Percentiles rank a stretch among this genome's conserved stretches.
These are phyloP conservation scores for Arthrobotrys pseudoclavata DNA, from an alignment of 2,329 filamentous ascomycete genomes.

Conservation along the genomic window DNA sequence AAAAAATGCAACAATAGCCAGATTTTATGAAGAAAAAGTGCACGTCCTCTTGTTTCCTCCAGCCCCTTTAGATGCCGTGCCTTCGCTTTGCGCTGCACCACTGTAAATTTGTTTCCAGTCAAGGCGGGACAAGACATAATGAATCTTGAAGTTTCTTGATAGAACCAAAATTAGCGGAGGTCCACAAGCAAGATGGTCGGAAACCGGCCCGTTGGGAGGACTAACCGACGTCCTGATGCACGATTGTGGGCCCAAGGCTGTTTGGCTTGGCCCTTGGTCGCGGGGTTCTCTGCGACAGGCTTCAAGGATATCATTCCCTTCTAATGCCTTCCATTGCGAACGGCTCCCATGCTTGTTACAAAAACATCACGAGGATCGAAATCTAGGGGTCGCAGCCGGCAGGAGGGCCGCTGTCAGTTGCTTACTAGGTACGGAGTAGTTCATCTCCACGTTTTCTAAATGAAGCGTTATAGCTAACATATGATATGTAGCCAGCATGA, in stretches of 20 bases:
- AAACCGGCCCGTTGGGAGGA: slow-evolving; percentile 56
- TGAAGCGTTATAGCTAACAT: slow-evolving; percentile 35
- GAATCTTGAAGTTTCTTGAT: slow-evolving; percentile 39
- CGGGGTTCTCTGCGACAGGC: slow-evolving; percentile 29
- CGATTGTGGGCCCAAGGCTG: slow-evolving; percentile 44
- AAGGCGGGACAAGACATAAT: slow-evolving; percentile 35
- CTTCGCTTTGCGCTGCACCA: background rate
- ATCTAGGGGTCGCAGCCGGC: slow-evolving; percentile 23
- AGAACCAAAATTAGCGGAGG: slow-evolving; percentile 52
- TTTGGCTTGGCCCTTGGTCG: slow-evolving; percentile 39
- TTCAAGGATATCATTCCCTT: slow-evolving; percentile 33
- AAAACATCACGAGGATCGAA: slow-evolving; percentile 52
- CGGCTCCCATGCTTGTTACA: slow-evolving; percentile 9
- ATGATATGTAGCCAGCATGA: slow-evolving; percentile 24
- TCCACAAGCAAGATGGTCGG: slow-evolving; percentile 33
- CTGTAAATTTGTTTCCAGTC: slow-evolving; percentile 17
- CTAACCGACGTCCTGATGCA: slow-evolving; percentile 39
- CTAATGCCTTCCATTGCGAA: slow-evolving; percentile 35
- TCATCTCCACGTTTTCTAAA: slow-evolving; percentile 57
- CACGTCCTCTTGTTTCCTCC: background rate
- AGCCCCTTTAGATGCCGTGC: background rate
- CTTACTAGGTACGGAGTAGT: slow-evolving; percentile 28
- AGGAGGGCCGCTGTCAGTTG: slow-evolving; percentile 23
- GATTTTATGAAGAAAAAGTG: slow-evolving; percentile 7
- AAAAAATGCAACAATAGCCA: slow-evolving; percentile 38